phyloP scores from a whole-genome alignment of 2,329 filamentous ascomycete genomes.

The Chalara sp. region DNA sequence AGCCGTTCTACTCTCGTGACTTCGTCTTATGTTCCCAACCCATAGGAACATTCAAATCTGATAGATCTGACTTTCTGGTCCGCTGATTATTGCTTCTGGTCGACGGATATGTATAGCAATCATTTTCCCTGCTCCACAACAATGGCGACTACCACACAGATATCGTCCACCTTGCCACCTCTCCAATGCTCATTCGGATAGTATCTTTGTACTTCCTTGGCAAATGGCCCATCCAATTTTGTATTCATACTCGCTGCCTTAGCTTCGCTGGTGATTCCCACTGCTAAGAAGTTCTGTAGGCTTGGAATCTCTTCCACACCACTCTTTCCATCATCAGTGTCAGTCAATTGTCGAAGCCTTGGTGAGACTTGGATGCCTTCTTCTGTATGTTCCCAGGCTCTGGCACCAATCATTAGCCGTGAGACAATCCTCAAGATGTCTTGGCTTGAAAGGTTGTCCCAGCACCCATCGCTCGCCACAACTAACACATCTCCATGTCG shows the following conservation, averaged over 20 bases:
- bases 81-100: too few species aligned
- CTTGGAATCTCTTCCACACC: conserved; percentile 32
- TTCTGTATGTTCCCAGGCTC: conserved; percentile 65
- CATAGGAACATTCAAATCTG: too few species aligned
- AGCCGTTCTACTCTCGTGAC: too few species aligned
- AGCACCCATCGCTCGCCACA: conserved; percentile 89
- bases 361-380: conserved; percentile 57
- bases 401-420: conserved; percentile 63
- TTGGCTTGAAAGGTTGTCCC: conserved; percentile 91
- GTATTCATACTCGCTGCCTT: conserved; percentile 78
- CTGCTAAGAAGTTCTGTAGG: conserved; percentile 72
- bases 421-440: conserved; percentile 80
- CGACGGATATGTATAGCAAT: too few species aligned
- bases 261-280: conserved; percentile 72
- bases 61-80: too few species aligned
- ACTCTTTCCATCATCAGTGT: conserved; percentile 35
- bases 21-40: too few species aligned
- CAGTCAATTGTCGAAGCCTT: conserved; percentile 45
- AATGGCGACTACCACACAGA: conserved; percentile 76
- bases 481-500: conserved; percentile 91
- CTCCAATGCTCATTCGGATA: conserved; percentile 82
- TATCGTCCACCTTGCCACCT: conserved; percentile 94
- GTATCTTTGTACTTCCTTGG: conserved; percentile 84
- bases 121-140: conserved; percentile 49
- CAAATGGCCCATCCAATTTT: conserved; percentile 84